Evolutionary conservation across 257 asterid species (phyloP).

Genomic region (Fraxinus pennsylvanica): DNA sequence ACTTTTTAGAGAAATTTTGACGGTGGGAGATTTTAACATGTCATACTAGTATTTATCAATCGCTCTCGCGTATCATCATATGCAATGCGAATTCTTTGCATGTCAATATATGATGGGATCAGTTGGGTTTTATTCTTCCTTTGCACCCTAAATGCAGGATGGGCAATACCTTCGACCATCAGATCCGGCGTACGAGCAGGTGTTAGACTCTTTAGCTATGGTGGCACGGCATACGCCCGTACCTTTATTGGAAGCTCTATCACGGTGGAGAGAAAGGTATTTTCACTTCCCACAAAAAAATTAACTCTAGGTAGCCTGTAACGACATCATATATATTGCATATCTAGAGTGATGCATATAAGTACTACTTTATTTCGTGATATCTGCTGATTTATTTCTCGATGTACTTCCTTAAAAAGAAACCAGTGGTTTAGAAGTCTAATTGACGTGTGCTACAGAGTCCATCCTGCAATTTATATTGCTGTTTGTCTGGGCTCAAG

Average conservation of each 20-base stretch:
- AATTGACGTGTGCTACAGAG: conserved; percentile 1
- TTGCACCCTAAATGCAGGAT: conserved; percentile 59
- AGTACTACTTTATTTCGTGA: neutral
- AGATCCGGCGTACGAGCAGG: conserved; percentile 99
- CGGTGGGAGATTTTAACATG: neutral
- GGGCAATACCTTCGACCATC: conserved; percentile 99
- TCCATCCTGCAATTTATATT: conserved; percentile 11
- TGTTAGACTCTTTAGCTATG: conserved; percentile 96
- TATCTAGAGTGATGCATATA: conserved; percentile 11
- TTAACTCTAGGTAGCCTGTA: conserved; percentile 9
- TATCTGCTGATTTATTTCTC: conserved; percentile 11
- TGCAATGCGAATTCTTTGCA: conserved; percentile 19
- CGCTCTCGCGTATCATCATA: neutral
- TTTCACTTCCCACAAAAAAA: conserved; percentile 16
- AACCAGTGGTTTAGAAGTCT: conserved; percentile 16
- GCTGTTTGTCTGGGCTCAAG: conserved; percentile 15
- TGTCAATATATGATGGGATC: neutral
- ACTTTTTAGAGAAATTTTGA: neutral
- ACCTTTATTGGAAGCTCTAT: conserved; percentile 95
- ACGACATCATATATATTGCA: neutral
- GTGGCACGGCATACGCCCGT: conserved; percentile 99
- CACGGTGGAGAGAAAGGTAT: conserved; percentile 96
- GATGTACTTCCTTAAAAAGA: neutral
- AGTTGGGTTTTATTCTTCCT: neutral
- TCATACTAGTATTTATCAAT: conserved; percentile 6